Conservation (phyloP, 108 stramenopile genomes). For the Licmophora abbreviata region DNA sequence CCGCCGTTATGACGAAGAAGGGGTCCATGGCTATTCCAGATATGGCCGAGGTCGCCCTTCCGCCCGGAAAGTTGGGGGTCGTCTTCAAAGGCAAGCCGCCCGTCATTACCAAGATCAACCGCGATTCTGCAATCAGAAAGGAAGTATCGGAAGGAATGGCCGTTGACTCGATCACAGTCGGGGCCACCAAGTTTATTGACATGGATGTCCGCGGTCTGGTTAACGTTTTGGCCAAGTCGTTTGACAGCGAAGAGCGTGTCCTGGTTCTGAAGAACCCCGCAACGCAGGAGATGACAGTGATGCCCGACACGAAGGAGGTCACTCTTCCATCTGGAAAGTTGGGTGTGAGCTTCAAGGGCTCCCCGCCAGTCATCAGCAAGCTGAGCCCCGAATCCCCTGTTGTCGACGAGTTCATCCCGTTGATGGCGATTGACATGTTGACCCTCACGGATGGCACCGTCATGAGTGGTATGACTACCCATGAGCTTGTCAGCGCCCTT, state of each 20-base stretch:
- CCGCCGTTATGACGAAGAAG: background rate
- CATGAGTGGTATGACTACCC: background rate
- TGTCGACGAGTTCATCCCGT: background rate
- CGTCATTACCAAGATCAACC: background rate
- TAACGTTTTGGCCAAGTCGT: background rate
- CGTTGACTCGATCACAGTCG: constrained; percentile 10
- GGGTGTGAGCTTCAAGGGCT: background rate
- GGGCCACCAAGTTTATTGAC: constrained; percentile 10
- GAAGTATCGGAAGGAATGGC: background rate
- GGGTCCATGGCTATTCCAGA: background rate
- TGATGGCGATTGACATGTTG: background rate
- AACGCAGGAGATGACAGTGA: background rate
- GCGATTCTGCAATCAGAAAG: background rate
- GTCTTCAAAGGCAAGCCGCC: background rate
- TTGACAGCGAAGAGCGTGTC: constrained; percentile 40
- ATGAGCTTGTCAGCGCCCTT: background rate
- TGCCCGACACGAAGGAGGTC: background rate
- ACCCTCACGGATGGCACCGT: background rate
- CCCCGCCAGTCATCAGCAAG: background rate
- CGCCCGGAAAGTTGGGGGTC: background rate
- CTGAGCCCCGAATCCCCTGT: background rate
- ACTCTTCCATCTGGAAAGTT: background rate
- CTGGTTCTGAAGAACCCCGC: constrained; percentile 9
- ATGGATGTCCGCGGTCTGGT: background rate
- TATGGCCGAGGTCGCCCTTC: background rate